Evolutionary conservation across 352 stramenopile genomes (phyloP).

Genomic region (Phytophthora agathidicida): DNA sequence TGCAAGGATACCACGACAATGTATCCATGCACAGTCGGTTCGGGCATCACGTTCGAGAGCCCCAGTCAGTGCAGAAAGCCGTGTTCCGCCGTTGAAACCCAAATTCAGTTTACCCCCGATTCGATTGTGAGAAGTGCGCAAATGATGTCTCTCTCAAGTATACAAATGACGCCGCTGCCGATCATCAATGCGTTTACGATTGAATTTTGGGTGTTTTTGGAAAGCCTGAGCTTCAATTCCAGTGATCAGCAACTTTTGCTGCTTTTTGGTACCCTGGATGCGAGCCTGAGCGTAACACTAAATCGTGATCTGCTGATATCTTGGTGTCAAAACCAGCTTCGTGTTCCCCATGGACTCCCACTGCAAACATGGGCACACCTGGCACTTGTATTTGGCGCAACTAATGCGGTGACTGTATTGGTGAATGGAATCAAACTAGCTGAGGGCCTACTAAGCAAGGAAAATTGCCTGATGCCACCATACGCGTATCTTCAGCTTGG

Average conservation of each 20-base stretch:
- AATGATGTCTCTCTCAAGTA: constrained; percentile 36
- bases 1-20: constrained; percentile 32
- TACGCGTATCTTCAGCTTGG: constrained; percentile 50
- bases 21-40: constrained; percentile 29
- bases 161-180: constrained; percentile 26
- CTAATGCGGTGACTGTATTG: constrained; percentile 27
- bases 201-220: constrained; percentile 50
- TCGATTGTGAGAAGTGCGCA: constrained; percentile 34
- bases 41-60: not conserved
- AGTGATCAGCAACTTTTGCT: constrained; percentile 35
- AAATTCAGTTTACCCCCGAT: constrained; percentile 40
- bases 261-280: constrained; percentile 35
- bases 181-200: constrained; percentile 30
- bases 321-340: constrained; percentile 33
- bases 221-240: constrained; percentile 4
- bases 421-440: constrained; percentile 37
- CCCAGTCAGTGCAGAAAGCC: constrained; percentile 29
- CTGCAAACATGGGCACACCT: constrained; percentile 45
- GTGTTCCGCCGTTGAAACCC: constrained; percentile 35
- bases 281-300: constrained; percentile 18
- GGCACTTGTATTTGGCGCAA: constrained; percentile 30
- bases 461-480: constrained; percentile 27
- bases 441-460: constrained; percentile 14
- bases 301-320: constrained; percentile 35
- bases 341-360: constrained; percentile 37